Conservation (phyloP, 2,329 filamentous ascomycete species). For the Sclerotinia minor region DNA sequence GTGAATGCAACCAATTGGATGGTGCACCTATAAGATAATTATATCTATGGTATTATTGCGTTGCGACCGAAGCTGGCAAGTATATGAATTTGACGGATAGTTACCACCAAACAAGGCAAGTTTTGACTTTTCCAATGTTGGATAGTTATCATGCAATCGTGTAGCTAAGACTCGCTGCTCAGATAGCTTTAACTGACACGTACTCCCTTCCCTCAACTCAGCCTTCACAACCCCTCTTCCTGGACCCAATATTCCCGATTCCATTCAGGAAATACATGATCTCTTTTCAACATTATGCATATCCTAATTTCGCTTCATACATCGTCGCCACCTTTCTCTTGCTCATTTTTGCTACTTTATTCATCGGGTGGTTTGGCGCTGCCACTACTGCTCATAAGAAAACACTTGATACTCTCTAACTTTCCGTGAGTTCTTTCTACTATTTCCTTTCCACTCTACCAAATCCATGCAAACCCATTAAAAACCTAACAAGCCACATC, state of each 20-base stretch:
- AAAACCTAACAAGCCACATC: not conserved
- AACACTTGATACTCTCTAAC: not conserved
- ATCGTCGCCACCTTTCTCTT: not conserved
- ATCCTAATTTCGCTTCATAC: not conserved
- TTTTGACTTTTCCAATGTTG: not conserved
- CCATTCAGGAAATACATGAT: not conserved
- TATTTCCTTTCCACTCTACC: fast-evolving
- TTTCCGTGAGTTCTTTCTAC: not conserved
- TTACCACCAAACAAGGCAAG: not conserved
- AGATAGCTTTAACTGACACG: not conserved
- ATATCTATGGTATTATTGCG: conserved; percentile 13
- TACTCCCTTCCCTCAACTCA: not conserved
- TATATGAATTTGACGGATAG: not conserved
- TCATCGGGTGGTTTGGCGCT: not conserved
- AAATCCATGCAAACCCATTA: not conserved
- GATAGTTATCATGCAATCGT: not conserved
- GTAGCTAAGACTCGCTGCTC: not conserved
- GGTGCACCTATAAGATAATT: not conserved
- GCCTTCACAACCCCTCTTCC: not conserved
- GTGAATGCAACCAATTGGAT: not conserved
- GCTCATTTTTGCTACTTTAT: not conserved
- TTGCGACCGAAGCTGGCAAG: not conserved
- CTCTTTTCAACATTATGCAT: not conserved
- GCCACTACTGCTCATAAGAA: not conserved
- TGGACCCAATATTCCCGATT: not conserved